A percentile compares a stretch with the other conserved stretches of the same genome.
phyloP scores from a whole-genome alignment of 768 basidiomycete genomes.

The Antrodiella citrinella region DNA sequence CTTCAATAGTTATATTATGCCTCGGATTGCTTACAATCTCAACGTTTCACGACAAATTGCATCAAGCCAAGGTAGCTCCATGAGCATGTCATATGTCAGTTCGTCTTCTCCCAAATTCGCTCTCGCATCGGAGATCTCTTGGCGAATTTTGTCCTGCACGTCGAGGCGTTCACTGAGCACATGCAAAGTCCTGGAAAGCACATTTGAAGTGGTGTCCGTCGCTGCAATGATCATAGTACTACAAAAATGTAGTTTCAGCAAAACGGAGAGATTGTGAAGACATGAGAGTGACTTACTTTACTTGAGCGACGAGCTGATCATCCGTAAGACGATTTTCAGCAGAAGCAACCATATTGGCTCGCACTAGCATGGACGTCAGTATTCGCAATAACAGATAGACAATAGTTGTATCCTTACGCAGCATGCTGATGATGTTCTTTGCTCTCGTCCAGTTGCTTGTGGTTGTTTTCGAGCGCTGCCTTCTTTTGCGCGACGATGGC shows the following conservation, averaged over 20 bases:
- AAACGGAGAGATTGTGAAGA: too few species aligned
- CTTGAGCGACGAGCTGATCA: background rate
- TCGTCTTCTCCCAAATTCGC: slow-evolving; percentile 19
- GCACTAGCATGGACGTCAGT: background rate
- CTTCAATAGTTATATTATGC: too few species aligned
- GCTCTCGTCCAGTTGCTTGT: background rate
- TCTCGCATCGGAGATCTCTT: slow-evolving; percentile 12
- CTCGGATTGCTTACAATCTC: slow-evolving; percentile 14
- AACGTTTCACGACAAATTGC: slow-evolving; percentile 46
- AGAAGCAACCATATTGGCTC: background rate
- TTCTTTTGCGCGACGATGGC: background rate
- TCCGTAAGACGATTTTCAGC: background rate
- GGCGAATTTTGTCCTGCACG: slow-evolving; percentile 26
- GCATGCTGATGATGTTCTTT: background rate
- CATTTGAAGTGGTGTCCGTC: slow-evolving; percentile 21
- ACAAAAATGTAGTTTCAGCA: too few species aligned
- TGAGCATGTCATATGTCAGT: slow-evolving; percentile 17
- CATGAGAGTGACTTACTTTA: background rate
- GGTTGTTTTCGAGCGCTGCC: background rate
- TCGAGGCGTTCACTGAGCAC: slow-evolving; percentile 22
- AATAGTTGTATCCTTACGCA: background rate
- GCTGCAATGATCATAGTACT: slow-evolving; percentile 25
- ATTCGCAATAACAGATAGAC: background rate
- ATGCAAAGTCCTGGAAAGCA: slow-evolving; percentile 14
- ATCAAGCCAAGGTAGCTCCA: slow-evolving; percentile 53